Base-by-base conservation (phyloP, 805 yeast genomes). In the Starmerella apis region DNA sequence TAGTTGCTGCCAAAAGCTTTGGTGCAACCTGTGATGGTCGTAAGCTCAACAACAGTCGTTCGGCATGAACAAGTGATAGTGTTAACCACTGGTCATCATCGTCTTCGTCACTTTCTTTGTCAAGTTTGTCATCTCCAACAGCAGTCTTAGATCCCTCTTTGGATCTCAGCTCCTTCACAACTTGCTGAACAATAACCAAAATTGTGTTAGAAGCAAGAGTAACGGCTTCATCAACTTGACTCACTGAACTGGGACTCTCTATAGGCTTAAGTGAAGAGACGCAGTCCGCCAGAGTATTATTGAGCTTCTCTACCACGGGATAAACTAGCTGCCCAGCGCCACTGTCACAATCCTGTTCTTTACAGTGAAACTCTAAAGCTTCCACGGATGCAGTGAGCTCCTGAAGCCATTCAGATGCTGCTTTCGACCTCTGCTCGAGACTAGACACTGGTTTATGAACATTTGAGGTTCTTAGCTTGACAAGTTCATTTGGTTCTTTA, bases 31-130 rank as follows among this genome's bases (percentile, higher is more conserved):
- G 60, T 0, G 58, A 59, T 31, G 67, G 60, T 46, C 73, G 73
- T n/a, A 76, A 61, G 1, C 70, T 52, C 47, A 74, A 77, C 5
- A 75, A 58, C 43, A 73, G 65, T 16, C 63, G 65, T 19, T 65
- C 60, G 3, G 77, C 56, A 37, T 72, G 69, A 38, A 68, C 72
- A 50, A 80, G 80, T 1, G 79, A 56, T 1, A 59, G 49, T 3
- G 70, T 63, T 28, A 86, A 70, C 95, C 95, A 88, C n/a, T 71
- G 69, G 51, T 83, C 88, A 23, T 74, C 79, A 1, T 73, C 81
- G 19, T 68, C 75, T 1, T 64, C 35, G 55, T 2, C 71, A 70
- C 51, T 83, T 88, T 24, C 73, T 78, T 2, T 8, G 5, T 31
- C 35, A 11, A 13, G 18, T 9, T 31, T 20, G 10, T 25, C 48